Percentiles rank a stretch among this genome's conserved stretches.
Evolutionary conservation across 805 yeast species (phyloP).

Genomic region (Cyberlindnera sargentensis): DNA sequence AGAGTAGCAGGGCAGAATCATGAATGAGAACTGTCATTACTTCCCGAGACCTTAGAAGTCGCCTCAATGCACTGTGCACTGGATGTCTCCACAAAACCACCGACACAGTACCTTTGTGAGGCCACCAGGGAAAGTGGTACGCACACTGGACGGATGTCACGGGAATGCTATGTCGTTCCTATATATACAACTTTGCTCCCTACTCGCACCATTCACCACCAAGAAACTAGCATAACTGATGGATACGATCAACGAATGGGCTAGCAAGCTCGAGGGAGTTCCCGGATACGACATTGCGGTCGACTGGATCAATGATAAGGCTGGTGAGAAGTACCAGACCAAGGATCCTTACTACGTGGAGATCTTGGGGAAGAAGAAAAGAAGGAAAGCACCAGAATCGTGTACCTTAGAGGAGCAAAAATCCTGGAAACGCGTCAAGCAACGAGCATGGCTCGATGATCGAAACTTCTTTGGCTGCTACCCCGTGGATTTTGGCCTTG

Average conservation of each 20-base stretch:
- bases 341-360: constrained; percentile 60
- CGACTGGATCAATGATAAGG: constrained; percentile 58
- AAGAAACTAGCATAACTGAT: constrained; percentile 2
- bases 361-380: constrained; percentile 44
- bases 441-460: constrained; percentile 83
- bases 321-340: constrained; percentile 56
- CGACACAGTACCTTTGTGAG: too few species aligned
- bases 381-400: constrained; percentile 53
- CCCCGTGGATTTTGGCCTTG: constrained; percentile 68
- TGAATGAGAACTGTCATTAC: too few species aligned
- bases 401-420: constrained; percentile 53
- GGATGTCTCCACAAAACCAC: too few species aligned
- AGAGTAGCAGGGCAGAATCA: too few species aligned
- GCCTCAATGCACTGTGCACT: too few species aligned
- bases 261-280: constrained; percentile 34
- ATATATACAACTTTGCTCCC: too few species aligned
- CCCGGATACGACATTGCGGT: constrained; percentile 54
- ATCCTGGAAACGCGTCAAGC: constrained; percentile 67
- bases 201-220: background rate
- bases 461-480: constrained; percentile 75
- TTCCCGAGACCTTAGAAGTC: too few species aligned
- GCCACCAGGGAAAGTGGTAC: too few species aligned
- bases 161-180: too few species aligned
- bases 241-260: constrained; percentile 16
- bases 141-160: too few species aligned